A percentile compares a stretch with the other conserved stretches of the same genome.
Evolutionary conservation across 345 rosid species (phyloP).

Genomic region (Erodium maritimum): DNA sequence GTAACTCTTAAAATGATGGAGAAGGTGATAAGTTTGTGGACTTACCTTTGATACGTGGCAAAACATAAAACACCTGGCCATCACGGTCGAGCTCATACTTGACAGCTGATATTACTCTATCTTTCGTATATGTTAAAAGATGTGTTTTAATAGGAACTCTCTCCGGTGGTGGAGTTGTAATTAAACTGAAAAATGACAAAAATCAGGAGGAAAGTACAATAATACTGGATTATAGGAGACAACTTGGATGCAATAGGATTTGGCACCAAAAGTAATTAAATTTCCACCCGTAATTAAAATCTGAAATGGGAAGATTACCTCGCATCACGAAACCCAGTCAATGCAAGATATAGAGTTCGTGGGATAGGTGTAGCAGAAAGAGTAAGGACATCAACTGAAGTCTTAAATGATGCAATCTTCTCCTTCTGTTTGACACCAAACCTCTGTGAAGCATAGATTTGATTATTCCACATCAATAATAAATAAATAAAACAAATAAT

Average conservation of each 20-base stretch:
- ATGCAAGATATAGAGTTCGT: slow-evolving; percentile 82
- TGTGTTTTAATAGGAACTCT: slow-evolving; percentile 90
- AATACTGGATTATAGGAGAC: slow-evolving; percentile 1
- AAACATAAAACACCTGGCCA: slow-evolving; percentile 92
- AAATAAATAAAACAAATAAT: slow-evolving; percentile 1
- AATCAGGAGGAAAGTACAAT: slow-evolving; percentile 4
- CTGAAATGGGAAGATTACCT: slow-evolving; percentile 37
- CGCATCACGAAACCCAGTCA: slow-evolving; percentile 98
- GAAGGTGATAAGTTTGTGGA: background rate
- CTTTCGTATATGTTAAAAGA: slow-evolving; percentile 58
- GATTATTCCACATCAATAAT: slow-evolving; percentile 10
- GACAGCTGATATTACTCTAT: slow-evolving; percentile 57
- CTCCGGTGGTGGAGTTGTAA: slow-evolving; percentile 95
- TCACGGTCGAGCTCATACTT: slow-evolving; percentile 69
- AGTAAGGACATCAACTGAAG: slow-evolving; percentile 89
- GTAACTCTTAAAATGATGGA: background rate
- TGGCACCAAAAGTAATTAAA: background rate
- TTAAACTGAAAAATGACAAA: slow-evolving; percentile 44
- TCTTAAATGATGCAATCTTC: slow-evolving; percentile 88
- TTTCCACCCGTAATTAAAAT: background rate
- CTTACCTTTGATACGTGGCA: slow-evolving; percentile 91
- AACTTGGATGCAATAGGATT: background rate
- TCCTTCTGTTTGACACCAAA: slow-evolving; percentile 99
- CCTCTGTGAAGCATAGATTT: slow-evolving; percentile 43
- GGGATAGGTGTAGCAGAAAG: slow-evolving; percentile 97